Evolutionary conservation across 495 filamentous ascomycete genomes (phyloP).

Genomic region (Penicillium coffeae): DNA sequence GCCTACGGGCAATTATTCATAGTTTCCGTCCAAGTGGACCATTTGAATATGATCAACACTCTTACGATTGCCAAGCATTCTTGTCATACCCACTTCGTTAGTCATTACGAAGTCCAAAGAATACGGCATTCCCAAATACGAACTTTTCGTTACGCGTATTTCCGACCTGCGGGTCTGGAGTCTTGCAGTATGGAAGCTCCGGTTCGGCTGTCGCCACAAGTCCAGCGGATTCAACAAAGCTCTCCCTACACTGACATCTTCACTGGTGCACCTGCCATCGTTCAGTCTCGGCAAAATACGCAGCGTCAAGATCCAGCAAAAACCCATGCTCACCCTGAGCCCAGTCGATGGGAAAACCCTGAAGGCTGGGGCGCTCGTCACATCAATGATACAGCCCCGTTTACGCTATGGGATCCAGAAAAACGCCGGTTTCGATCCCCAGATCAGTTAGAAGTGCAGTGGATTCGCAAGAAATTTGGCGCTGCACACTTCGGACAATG

Average conservation of each 20-base stretch:
- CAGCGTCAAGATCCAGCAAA: background rate
- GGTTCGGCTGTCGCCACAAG: background rate
- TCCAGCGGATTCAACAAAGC: background rate
- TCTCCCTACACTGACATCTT: constrained; percentile 4
- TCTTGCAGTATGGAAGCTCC: constrained; percentile 1
- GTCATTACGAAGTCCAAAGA: no score
- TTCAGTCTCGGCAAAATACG: background rate
- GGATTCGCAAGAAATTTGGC: constrained; percentile 19
- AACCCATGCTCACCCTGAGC: constrained; percentile 10
- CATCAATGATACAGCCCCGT: constrained; percentile 12
- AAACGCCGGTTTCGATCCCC: constrained; percentile 9
- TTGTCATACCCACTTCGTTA: no score
- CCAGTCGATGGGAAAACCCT: constrained; percentile 10
- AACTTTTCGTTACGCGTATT: no score
- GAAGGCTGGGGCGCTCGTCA: constrained; percentile 12
- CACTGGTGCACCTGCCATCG: background rate
- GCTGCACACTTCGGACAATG: constrained; percentile 9
- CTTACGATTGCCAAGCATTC: no score
- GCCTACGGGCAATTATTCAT: no score
- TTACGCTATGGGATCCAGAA: constrained; percentile 12
- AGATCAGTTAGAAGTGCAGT: constrained; percentile 9
- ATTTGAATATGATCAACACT: no score
- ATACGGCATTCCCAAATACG: no score
- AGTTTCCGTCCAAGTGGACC: no score
- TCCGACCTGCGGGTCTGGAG: no score